These are phyloP conservation scores for Lipomyces starkeyi DNA, from an alignment of 805 yeast species.

Conservation along the genomic window DNA sequence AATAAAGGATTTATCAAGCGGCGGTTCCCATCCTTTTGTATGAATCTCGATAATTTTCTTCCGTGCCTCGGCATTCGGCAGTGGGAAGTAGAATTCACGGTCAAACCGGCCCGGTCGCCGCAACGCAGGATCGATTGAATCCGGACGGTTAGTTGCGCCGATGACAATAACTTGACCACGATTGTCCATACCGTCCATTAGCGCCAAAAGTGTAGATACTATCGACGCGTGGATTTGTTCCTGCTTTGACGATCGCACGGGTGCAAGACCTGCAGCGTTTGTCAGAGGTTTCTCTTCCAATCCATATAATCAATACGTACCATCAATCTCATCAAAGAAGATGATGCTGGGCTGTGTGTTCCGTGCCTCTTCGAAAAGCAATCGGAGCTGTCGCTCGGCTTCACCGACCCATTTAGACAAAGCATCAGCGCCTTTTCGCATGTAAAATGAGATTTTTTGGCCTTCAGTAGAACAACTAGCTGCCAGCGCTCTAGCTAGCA, in stretches of 20 bases:
- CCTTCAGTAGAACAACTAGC: constrained; percentile 89
- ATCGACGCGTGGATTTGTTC: constrained; percentile 98
- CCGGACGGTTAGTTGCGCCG: constrained; percentile 98
- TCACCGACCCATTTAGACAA: constrained; percentile 99
- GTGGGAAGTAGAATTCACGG: constrained; percentile 93
- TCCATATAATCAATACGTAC: constrained; percentile 45
- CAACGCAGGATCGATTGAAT: constrained; percentile 96
- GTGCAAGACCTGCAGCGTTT: constrained; percentile 62
- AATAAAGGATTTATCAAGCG: constrained; percentile 62
- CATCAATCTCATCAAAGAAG: constrained; percentile 97
- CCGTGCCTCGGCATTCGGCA: constrained; percentile 84
- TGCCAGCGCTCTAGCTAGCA: constrained; percentile 97
- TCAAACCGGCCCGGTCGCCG: constrained; percentile 98
- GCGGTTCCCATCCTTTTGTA: constrained; percentile 87
- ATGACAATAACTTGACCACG: constrained; percentile 97
- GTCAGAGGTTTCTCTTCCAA: too few species aligned
- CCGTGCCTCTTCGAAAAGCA: constrained; percentile 93
- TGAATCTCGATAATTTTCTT: constrained; percentile 81
- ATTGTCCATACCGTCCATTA: constrained; percentile 99
- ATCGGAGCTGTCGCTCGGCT: constrained; percentile 91
- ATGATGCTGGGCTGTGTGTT: constrained; percentile 95
- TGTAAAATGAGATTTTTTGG: constrained; percentile 89
- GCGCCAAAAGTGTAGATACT: constrained; percentile 89
- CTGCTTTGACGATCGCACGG: constrained; percentile 95
- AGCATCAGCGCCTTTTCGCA: constrained; percentile 98